Evolutionary conservation across 768 basidiomycete species (phyloP).

Genomic region (Rhodotorula babjevae): DNA sequence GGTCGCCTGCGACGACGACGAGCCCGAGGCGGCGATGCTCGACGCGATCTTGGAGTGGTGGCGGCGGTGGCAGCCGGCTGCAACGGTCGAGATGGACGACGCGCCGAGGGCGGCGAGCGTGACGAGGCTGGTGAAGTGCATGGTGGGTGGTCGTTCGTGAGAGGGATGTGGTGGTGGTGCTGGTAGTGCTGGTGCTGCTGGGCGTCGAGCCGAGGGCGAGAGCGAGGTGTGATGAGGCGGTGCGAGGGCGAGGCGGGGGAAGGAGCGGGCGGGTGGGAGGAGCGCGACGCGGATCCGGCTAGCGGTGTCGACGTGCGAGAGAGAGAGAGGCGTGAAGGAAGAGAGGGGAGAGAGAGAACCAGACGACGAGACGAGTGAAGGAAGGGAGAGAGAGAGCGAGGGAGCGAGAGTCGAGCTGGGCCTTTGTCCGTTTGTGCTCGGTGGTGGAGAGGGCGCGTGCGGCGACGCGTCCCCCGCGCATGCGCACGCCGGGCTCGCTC

Average conservation of each 20-base stretch:
- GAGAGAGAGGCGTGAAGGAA: neutral
- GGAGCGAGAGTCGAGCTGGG: neutral
- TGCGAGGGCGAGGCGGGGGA: neutral
- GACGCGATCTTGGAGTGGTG: constrained; percentile 16
- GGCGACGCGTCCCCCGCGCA: neutral
- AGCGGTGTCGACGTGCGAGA: neutral
- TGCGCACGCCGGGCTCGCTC: no score
- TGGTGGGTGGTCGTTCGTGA: neutral
- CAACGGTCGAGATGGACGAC: constrained; percentile 5
- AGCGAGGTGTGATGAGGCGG: neutral
- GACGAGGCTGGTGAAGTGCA: constrained; percentile 23
- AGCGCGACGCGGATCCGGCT: neutral
- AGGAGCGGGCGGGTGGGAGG: no score
- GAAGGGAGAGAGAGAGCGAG: neutral
- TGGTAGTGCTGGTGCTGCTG: no score
- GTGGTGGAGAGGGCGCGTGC: neutral
- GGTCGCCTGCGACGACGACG: constrained; percentile 10
- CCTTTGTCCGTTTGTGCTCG: neutral
- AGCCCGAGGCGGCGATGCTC: neutral
- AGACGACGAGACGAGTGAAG: constrained; percentile 1
- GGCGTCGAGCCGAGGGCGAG: neutral
- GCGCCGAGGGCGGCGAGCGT: constrained; percentile 12
- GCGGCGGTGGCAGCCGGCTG: constrained; percentile 20
- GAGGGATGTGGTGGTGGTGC: neutral
- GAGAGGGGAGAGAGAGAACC: neutral